A percentile compares a stretch with the other conserved stretches of the same genome.
Evolutionary conservation across 768 basidiomycete genomes (phyloP).

Genomic region (Galerina marginata): DNA sequence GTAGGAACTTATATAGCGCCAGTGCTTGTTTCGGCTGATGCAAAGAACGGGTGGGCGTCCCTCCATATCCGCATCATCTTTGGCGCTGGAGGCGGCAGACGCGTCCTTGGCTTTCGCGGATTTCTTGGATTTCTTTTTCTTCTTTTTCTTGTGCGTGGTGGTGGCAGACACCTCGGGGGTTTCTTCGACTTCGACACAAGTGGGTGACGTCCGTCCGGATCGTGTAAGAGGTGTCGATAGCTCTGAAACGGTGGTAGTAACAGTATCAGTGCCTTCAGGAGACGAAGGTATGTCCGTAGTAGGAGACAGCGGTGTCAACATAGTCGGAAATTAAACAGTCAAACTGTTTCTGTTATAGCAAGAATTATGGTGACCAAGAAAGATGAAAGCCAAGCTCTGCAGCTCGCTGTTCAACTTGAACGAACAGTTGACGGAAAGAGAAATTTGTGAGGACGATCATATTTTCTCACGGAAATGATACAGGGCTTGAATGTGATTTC

Average conservation of each 20-base stretch:
- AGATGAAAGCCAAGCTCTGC: background rate
- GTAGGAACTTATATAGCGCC: conserved; percentile 92
- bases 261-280: conserved; percentile 27
- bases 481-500: too few relatives aligned
- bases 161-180: conserved; percentile 25
- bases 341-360: background rate
- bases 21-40: conserved; percentile 93
- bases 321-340: background rate
- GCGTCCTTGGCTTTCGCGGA: conserved; percentile 51
- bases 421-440: background rate
- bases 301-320: conserved; percentile 15
- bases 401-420: conserved; percentile 10
- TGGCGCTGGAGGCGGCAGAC: conserved; percentile 32
- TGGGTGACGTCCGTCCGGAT: conserved; percentile 40
- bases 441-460: conserved; percentile 10
- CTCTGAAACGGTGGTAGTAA: conserved; percentile 25
- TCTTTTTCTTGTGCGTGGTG: conserved; percentile 67
- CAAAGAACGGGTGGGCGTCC: conserved; percentile 71
- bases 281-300: conserved; percentile 25
- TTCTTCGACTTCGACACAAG: conserved; percentile 26
- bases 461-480: background rate
- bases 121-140: conserved; percentile 69
- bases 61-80: conserved; percentile 42
- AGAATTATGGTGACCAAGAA: background rate
- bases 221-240: conserved; percentile 32